A percentile compares a stretch with the other conserved stretches of the same genome.
Evolutionary conservation across 2,329 filamentous ascomycete genomes (phyloP).

Genomic region (Phoma herbarum): DNA sequence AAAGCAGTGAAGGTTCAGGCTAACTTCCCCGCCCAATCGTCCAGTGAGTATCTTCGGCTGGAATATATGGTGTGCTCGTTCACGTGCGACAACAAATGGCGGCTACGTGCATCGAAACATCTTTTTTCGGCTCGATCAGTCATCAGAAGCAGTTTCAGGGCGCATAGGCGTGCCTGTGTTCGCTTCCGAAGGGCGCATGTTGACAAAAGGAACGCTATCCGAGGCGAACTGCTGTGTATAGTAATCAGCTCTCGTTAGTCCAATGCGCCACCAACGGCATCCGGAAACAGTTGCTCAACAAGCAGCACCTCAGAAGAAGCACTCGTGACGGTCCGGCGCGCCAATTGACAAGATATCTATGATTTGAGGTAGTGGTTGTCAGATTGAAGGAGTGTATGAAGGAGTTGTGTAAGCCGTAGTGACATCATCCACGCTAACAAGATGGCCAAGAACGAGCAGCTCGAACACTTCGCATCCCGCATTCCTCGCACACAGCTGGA

Average conservation of each 20-base stretch:
- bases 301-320: background rate
- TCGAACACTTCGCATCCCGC: background rate
- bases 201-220: constrained; percentile 4
- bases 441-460: background rate
- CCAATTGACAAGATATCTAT: background rate
- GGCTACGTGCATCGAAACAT: background rate
- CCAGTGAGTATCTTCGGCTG: background rate
- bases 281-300: background rate
- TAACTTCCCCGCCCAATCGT: background rate
- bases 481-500: background rate
- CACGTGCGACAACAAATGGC: background rate
- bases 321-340: background rate
- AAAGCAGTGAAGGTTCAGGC: background rate
- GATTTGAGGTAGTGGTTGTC: background rate
- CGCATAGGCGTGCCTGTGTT: background rate
- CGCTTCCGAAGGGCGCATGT: background rate
- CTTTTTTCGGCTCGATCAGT: constrained; percentile 12
- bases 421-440: constrained; percentile 2
- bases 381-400: background rate
- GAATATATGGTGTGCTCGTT: background rate
- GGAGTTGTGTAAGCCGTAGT: background rate
- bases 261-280: background rate
- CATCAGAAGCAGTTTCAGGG: background rate
- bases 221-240: constrained; percentile 12
- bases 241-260: constrained; percentile 7